Percentiles rank a stretch among this genome's conserved stretches.
phyloP scores from a whole-genome alignment of 2,329 filamentous ascomycete genomes.

The Coniochaeta ligniaria region DNA sequence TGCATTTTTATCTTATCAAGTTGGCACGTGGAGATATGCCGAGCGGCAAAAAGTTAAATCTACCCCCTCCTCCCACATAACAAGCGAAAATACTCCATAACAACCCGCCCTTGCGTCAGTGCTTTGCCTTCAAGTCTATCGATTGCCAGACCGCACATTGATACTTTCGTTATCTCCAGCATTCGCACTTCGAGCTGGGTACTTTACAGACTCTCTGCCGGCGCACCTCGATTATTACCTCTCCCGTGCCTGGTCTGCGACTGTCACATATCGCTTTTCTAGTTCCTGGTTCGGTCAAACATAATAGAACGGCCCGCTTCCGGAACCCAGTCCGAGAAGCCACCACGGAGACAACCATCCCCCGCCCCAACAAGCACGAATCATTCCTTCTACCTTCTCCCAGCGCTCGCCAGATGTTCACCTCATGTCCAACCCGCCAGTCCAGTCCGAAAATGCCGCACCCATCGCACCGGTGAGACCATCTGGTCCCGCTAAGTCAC shows the following conservation, averaged over 20 bases:
- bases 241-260: not conserved
- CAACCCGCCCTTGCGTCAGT: not conserved
- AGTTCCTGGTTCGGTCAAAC: not conserved
- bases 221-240: not conserved
- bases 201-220: not conserved
- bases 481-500: slow-evolving; percentile 10
- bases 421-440: slow-evolving; percentile 50
- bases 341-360: not conserved
- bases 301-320: not conserved
- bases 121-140: not conserved
- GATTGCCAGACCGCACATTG: slow-evolving; percentile 1
- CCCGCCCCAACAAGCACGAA: slow-evolving; percentile 11
- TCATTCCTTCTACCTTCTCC: slow-evolving; percentile 18
- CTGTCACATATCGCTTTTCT: not conserved
- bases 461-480: slow-evolving; percentile 34
- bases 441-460: slow-evolving; percentile 49
- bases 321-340: not conserved
- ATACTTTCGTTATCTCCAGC: not conserved
- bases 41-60: not conserved
- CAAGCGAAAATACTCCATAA: not conserved
- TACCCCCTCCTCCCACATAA: not conserved
- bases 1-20: not conserved
- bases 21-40: slow-evolving; percentile 2
- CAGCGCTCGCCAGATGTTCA: slow-evolving; percentile 41
- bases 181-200: not conserved